A percentile compares a stretch with the other conserved stretches of the same genome.
Evolutionary conservation across 75 land plant genomes (phyloP).

Genomic region (Picea glauca): DNA sequence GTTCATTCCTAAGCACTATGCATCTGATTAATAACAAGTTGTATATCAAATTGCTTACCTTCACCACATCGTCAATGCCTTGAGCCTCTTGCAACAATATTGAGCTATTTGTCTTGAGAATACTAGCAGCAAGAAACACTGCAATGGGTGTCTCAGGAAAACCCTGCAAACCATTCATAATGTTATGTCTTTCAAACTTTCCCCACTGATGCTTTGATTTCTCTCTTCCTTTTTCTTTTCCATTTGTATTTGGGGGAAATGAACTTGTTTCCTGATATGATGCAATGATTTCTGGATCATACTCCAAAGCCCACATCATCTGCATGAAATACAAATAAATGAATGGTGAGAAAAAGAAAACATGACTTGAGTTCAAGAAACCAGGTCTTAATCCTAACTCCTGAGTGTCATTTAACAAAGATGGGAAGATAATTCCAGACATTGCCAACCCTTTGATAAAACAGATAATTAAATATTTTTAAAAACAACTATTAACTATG

Average conservation of each 20-base stretch:
- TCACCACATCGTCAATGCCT: constrained; percentile 91
- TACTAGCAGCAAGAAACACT: constrained; percentile 87
- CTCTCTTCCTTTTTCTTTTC: constrained; percentile 41
- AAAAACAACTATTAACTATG: neutral
- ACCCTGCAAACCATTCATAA: constrained; percentile 51
- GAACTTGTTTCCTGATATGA: constrained; percentile 38
- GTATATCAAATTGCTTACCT: constrained; percentile 31
- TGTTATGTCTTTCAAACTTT: constrained; percentile 71
- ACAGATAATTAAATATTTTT: neutral
- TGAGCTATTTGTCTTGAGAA: constrained; percentile 69
- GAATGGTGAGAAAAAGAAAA: neutral
- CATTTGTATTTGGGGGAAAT: constrained; percentile 19
- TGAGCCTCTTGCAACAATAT: constrained; percentile 71
- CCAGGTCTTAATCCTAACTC: neutral
- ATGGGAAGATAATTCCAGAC: neutral
- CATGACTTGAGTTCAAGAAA: neutral
- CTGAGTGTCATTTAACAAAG: neutral
- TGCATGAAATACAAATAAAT: constrained; percentile 21
- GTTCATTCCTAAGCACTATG: neutral
- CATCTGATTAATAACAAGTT: neutral
- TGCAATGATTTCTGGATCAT: constrained; percentile 55
- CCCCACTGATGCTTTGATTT: constrained; percentile 61
- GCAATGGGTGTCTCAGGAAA: constrained; percentile 63
- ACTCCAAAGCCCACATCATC: constrained; percentile 99
- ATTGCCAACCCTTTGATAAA: neutral